Base-by-base conservation (phyloP, 2,329 filamentous ascomycete genomes). In the Pseudogymnoascus sp. region DNA sequence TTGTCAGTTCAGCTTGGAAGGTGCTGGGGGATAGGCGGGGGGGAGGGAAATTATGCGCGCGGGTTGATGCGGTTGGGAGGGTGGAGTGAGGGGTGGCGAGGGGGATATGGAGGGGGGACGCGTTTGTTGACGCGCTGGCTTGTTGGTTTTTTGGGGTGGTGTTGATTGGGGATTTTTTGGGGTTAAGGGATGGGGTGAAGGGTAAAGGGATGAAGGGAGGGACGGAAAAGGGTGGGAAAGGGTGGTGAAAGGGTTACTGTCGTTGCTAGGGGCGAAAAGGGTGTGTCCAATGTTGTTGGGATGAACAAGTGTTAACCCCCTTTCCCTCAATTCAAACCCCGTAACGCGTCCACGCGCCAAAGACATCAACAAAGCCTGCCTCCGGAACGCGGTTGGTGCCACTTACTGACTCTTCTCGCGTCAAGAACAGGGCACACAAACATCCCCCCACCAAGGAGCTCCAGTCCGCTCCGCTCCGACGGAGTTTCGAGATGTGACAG, bases 171-270 rank as follows among this genome's bases (percentile, higher is more conserved):
- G 10, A 19, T 33, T 57, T 57, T 57, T 57, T 57, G 28, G 7
- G 6, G 26, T 13, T 19, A 19, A 57, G 28, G 50, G 50, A 57
- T 57, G 10, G 26, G 26, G 9, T 8, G 50, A 57, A 57, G 50
- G 50, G 50, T 47, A 47, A 47, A 47, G 69, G 72, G 69, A 66
- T 67, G 71, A 71, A 74, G 72, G 71, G 75, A 74, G 74, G 74
- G 75, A 74, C 31, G 60, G 67, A 64, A 66, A 68, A 69, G 72
- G 69, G 66, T 67, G 71, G 70, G 64, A 71, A 74, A 73, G 72
- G 75, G 74, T 74, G 74, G 75, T 75, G 74, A 76, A 74, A 74
- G 73, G 75, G 69, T 74, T 72, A 74, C 61, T 61, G 64, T 65
- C 64, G 65, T 33, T 31, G 50, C 33, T 57, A 28, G 28, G 50